Base-by-base conservation (phyloP, 2,329 filamentous ascomycete genomes). In the Ophiobolus disseminans region DNA sequence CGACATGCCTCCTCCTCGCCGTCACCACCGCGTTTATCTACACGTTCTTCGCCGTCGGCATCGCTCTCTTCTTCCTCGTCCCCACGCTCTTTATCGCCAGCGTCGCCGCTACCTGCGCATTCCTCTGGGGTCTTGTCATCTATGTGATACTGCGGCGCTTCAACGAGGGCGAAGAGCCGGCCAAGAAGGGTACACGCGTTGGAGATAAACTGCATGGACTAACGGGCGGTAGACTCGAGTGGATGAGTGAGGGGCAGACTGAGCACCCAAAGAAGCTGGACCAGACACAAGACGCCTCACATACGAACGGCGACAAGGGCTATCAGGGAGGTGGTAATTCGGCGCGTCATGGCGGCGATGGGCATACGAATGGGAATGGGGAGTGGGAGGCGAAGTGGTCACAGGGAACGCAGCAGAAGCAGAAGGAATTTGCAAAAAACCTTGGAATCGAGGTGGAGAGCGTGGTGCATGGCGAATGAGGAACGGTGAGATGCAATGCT, bases 1-100 rank as follows among this genome's bases (percentile, higher is more conserved):
- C 85, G 32, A 79, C 80, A 22, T 86, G 86, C 10, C 63, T 89
- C 30, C 54, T 84, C 14, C 69, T 83, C 32, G 80, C 74, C 4
- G 60, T 82, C 5, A 68, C 82, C 4, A 76, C 73, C 14, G 80
- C 80, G 2, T 64, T 82, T 7, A 62, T 86, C 46, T 89, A 90
- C 75, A 82, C 83, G 1, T 78, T 88, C 38, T 86, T 88, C 75
- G 87, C 85, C 78, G 80, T 85, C 43, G 83, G 85, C 40, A 70
- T 90, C 35, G 87, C 86, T 2, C 75, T 89, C 9, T 68, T 90
- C 38, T 67, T 92, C 31, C 79, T 94, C 13, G 74, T 90, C 0
- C 89, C 89, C 1, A 82, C 85, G 0, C 74, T 93, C 28, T 82
- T 89, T 69, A 70, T 90, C 53, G 86, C 87, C 2, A 84, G 81